phyloP scores from a whole-genome alignment of 306 rosid genomes.

The Pyrus bretschneideri region DNA sequence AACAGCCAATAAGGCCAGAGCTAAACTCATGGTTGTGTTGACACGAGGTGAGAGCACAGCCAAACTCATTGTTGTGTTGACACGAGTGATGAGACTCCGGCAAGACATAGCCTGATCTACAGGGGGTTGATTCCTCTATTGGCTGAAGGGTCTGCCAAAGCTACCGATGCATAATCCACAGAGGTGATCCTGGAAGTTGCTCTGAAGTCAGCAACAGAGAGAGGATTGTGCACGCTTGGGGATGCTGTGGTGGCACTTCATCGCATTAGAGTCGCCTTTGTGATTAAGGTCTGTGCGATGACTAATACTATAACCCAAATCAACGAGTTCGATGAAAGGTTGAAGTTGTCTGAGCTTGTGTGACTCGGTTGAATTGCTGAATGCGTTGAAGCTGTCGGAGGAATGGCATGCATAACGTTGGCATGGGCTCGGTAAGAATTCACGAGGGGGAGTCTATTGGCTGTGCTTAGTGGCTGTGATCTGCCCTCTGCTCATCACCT shows the following conservation, averaged over 20 bases:
- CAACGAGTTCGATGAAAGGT: no score
- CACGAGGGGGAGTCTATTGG: no score
- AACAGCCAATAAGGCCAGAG: constrained; percentile 85
- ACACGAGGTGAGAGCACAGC: constrained; percentile 91
- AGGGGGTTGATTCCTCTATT: constrained; percentile 84
- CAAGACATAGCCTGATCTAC: constrained; percentile 89
- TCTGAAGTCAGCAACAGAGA: constrained; percentile 64
- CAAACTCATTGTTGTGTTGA: no score
- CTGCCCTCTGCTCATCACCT: no score
- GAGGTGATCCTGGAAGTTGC: constrained; percentile 91
- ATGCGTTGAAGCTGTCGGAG: no score
- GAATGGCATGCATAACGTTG: no score
- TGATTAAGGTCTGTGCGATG: constrained; percentile 87
- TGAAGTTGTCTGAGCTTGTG: no score
- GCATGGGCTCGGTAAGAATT: no score
- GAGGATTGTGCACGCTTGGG: constrained; percentile 64
- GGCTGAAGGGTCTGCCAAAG: constrained; percentile 94
- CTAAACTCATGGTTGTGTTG: constrained; percentile 80
- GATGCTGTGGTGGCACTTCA: constrained; percentile 91
- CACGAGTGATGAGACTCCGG: constrained; percentile 89
- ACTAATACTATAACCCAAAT: no score
- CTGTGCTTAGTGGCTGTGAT: no score
- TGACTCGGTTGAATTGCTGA: no score
- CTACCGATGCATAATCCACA: constrained; percentile 98
- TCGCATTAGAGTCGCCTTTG: constrained; percentile 80